Base-by-base conservation (phyloP, 148 eudicot species). In the Cornus suecica region DNA sequence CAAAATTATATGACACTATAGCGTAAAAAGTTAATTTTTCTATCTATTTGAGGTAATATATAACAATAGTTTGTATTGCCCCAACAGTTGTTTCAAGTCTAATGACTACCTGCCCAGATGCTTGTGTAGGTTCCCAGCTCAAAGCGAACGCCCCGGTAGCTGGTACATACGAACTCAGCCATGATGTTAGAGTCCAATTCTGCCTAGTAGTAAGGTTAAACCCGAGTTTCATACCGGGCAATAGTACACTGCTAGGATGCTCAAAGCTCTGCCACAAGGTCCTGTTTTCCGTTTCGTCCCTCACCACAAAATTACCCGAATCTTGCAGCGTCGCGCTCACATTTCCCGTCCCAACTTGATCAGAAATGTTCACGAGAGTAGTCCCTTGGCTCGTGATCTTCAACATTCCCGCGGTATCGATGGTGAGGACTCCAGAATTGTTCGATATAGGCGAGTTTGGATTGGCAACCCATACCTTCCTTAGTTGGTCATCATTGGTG, bases 141-240 rank as follows among this genome's bases (percentile, higher is more conserved):
- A n/a, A n/a, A n/a, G 76, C 80, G 69, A 82, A 82, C 10, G 83
- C 64, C 22, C 88, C 88, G 1, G 74, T 58, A n/a, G 83, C 75
- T 10, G 82, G 83, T n/a, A 62, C 28, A 51, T 14, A 45, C 7
- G 52, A n/a, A 20, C 60, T 71, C 15, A 80, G n/a, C 85, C 78
- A 83, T 2, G 80, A n/a, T n/a, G n/a, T n/a, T n/a, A n/a, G n/a
- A n/a, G n/a, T n/a, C n/a, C n/a, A n/a, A n/a, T n/a, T n/a, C n/a
- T n/a, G n/a, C n/a, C n/a, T n/a, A n/a, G n/a, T n/a, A n/a, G n/a
- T n/a, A n/a, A n/a, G n/a, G n/a, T n/a, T n/a, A n/a, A n/a, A n/a
- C n/a, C n/a, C n/a, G n/a, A n/a, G n/a, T n/a, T n/a, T n/a, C n/a
- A n/a, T n/a, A n/a, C n/a, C n/a, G n/a, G n/a, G n/a, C n/a, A n/a